Conservation (phyloP, 2,329 filamentous ascomycete species). For the Sporothrix variecibatus region DNA sequence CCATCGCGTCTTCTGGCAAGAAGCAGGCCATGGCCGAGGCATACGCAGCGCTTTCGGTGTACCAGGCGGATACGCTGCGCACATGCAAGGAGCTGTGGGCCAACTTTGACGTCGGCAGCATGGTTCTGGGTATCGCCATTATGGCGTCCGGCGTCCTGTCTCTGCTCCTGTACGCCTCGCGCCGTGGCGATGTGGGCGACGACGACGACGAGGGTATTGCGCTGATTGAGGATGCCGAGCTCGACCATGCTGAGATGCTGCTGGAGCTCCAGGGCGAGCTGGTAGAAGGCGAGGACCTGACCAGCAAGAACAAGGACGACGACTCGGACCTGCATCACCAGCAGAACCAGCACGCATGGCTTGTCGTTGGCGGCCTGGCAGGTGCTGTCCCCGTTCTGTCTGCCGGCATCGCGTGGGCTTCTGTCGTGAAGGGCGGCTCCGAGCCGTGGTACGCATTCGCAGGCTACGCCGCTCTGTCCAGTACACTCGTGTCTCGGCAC, state of each 20-base stretch:
- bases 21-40: constrained; percentile 43
- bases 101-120: constrained; percentile 82
- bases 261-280: constrained; percentile 50
- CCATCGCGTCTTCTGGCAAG: constrained; percentile 48
- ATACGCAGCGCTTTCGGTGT: constrained; percentile 65
- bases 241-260: constrained; percentile 61
- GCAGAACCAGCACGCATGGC: constrained; percentile 43
- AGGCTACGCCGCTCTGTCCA: constrained; percentile 48
- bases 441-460: constrained; percentile 45
- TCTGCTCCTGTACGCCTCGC: constrained; percentile 71
- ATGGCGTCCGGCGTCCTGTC: constrained; percentile 67
- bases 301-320: constrained; percentile 51
- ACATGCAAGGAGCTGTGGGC: constrained; percentile 88
- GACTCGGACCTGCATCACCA: constrained; percentile 59
- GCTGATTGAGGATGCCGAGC: constrained; percentile 55
- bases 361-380: constrained; percentile 43
- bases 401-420: constrained; percentile 17
- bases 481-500: constrained; percentile 45
- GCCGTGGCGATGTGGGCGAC: constrained; percentile 53
- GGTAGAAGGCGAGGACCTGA: neutral
- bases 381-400: constrained; percentile 37
- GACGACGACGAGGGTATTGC: constrained; percentile 29
- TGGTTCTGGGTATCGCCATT: constrained; percentile 76
- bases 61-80: constrained; percentile 75
- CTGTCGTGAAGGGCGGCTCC: neutral